phyloP scores from a whole-genome alignment of 768 basidiomycete species.

The Psilocybe tampanensis region DNA sequence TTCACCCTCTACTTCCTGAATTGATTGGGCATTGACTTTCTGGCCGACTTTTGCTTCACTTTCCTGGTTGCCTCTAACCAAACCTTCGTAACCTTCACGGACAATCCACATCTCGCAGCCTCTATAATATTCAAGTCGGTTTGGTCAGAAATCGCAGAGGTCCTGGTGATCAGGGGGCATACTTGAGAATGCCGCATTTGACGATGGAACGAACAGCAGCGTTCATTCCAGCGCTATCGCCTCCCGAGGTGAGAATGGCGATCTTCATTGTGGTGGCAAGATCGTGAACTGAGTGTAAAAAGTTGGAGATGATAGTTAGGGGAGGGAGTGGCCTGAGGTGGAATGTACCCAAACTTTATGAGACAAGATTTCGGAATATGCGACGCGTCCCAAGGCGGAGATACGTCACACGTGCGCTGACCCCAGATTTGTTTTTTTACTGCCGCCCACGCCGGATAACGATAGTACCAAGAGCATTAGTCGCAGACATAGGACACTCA shows the following conservation, averaged over 20 bases:
- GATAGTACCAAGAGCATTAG: too few species aligned
- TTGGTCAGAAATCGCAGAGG: not conserved
- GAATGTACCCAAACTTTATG: slow-evolving; percentile 1
- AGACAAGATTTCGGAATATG: not conserved
- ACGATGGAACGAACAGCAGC: slow-evolving; percentile 93
- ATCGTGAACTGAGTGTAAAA: not conserved
- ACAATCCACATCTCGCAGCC: slow-evolving; percentile 97
- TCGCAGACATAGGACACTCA: not conserved
- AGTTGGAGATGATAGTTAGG: not conserved
- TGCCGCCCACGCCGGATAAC: slow-evolving; percentile 8
- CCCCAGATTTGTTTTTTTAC: slow-evolving; percentile 7
- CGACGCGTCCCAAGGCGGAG: slow-evolving; percentile 8
- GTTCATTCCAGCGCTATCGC: slow-evolving; percentile 98
- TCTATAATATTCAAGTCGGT: slow-evolving; percentile 40
- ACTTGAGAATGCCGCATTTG: slow-evolving; percentile 91
- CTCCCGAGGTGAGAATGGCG: slow-evolving; percentile 93
- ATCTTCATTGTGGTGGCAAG: slow-evolving; percentile 65
- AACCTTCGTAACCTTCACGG: slow-evolving; percentile 97
- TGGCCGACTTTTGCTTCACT: slow-evolving; percentile 21
- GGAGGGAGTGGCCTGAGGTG: not conserved
- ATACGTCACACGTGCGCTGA: slow-evolving; percentile 15
- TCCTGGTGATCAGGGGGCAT: slow-evolving; percentile 32
- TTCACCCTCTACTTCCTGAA: slow-evolving; percentile 23
- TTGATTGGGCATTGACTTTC: slow-evolving; percentile 22
- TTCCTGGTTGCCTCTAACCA: slow-evolving; percentile 86